Base-by-base conservation (phyloP, 306 rosid genomes). In the Senna siamea region DNA sequence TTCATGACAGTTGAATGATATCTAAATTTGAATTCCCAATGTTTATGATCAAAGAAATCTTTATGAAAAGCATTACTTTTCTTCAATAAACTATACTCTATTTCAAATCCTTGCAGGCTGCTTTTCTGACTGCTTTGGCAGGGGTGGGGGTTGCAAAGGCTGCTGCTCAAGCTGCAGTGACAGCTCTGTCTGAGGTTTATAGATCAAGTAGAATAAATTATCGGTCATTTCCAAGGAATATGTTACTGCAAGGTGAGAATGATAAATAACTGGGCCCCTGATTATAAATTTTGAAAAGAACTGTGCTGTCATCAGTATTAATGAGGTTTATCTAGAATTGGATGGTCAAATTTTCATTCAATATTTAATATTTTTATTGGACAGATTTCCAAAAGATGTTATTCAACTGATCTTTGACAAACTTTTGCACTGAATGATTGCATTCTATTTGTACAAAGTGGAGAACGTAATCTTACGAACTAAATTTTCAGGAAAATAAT, bases 41-140 rank as follows among this genome's bases (percentile, higher is more conserved):
- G 53, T 35, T 40, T 41, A 38, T 52, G 56, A 12, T 54, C 22
- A 65, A 65, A 53, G 32, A 41, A 28, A 55, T 73, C 55, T 59
- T 26, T 40, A 13, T 62, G 34, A 37, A 5, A 58, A 43, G 17
- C 44, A 28, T 52, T 56, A n/a, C 5, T 52, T 20, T 40, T 66
- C 48, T 56, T 67, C 2, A n/a, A 9, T 66, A 20, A 77, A 51
- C 40, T 12, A 40, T 59, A 8, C 50, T 76, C 6, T 66, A 28
- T 55, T 68, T 61, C 76, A 77, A 83, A 61, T 34, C 50, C 51
- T 79, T 47, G 55, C 83, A 92, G 97, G 94, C 96, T 58, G 96
- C 92, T 70, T 94, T 94, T 76, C 83, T 94, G 61, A 89, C 97
- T 55, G 92, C 99, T 70, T 83, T 94, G 87, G 96, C 81, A 0